A percentile compares a stretch with the other conserved stretches of the same genome.
Conservation (phyloP, 2,329 filamentous ascomycete genomes). For the Diaporthe vaccinii region DNA sequence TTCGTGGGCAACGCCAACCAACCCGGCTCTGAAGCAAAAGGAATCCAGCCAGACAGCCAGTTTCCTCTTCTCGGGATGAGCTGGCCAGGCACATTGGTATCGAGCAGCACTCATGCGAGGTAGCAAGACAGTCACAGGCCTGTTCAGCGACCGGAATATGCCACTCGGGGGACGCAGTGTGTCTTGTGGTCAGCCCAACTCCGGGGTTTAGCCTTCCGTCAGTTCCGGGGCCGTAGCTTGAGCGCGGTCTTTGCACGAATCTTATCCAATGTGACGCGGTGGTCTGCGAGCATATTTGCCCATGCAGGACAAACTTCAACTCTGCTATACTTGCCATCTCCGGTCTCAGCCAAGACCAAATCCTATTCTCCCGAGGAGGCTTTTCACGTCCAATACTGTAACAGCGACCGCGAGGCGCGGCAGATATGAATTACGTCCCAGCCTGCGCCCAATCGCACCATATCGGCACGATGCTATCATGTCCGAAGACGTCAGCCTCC, state of each 20-base stretch:
- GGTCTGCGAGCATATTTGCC: neutral
- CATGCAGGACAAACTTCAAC: neutral
- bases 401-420: conserved; percentile 9
- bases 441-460: neutral
- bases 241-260: conserved; percentile 2
- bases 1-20: neutral
- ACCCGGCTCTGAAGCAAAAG: neutral
- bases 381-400: neutral
- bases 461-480: neutral
- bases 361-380: neutral
- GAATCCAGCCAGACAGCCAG: too few relatives aligned
- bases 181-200: neutral
- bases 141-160: neutral
- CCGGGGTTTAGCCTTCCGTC: conserved; percentile 1
- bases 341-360: neutral
- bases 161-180: neutral
- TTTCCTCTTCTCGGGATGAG: neutral
- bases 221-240: neutral
- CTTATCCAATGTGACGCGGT: neutral
- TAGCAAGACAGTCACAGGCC: neutral
- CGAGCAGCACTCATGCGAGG: neutral
- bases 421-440: neutral
- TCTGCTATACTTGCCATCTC: neutral
- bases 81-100: neutral
- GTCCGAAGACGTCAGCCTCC: neutral